Evolutionary conservation across 768 basidiomycete genomes (phyloP), one percentile per base, ranked within the genome.

Genomic region (Mycena maculata): DNA sequence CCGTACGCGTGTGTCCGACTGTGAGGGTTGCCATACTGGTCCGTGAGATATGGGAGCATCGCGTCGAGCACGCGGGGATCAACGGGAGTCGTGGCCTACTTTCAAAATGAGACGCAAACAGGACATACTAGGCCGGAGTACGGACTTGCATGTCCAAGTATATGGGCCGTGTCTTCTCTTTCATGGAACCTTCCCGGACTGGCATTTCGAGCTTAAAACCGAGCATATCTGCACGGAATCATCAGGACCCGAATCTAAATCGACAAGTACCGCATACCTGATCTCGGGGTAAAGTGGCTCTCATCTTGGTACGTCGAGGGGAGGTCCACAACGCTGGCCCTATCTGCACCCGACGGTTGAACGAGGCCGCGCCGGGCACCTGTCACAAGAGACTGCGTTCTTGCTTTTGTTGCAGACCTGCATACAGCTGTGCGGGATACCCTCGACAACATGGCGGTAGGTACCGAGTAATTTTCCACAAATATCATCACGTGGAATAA

Each of bases 1-100:
- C 98, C 98, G 78, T 99, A 99, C 1, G 98, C 95, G 79, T 99
- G 98, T 30, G 98, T 99, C 61, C 98, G 89, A 77, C 95, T 96
- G 77, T 99, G 98, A 11, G 98, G 97, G 79, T 99, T 99, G 5
- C 98, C 98, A 75, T 92, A 99, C 77, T 95, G 94, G 77, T 99
- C 94, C 6, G 96, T 97, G 70, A 96, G 81, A 79, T 88, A 98
- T 0, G 98, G 98, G 27, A 99, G 83, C 97, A 99, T 99, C 20
- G 92, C 90, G 79, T 99, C 98, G 62, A 99, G 85, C 6, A 99
- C 98, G 63, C 98, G 89, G 30, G 98, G 98, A 77, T 99, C 98
- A 60, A 98, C 90, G 22, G 98, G 98, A 27, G 98, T 99, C 2
- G 98, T 99, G 7, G 98, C 98, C 94, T 97, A 60, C 9, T 33